Evolutionary conservation across 2,329 filamentous ascomycete genomes (phyloP).

Genomic region (Aspergillus sclerotialis): DNA sequence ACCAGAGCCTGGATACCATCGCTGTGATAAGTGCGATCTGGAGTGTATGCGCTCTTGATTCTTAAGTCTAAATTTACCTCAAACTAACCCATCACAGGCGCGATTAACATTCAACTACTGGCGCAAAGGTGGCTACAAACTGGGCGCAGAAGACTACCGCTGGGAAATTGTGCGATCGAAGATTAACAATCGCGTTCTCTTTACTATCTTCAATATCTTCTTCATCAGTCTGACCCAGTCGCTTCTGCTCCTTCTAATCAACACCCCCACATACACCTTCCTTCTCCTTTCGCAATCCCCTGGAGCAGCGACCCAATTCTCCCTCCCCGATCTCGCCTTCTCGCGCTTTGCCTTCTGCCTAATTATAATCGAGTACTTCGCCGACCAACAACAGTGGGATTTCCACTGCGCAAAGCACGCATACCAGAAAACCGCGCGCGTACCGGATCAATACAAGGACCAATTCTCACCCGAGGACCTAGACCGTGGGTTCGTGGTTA

Average conservation of each 20-base stretch:
- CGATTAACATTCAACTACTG: constrained; percentile 95
- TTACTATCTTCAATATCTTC: constrained; percentile 79
- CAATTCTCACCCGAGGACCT: constrained; percentile 64
- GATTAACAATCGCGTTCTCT: constrained; percentile 64
- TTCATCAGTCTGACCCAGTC: constrained; percentile 86
- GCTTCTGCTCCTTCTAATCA: constrained; percentile 70
- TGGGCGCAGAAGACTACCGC: constrained; percentile 91
- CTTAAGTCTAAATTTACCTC: constrained; percentile 1
- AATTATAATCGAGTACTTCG: constrained; percentile 65
- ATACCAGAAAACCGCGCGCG: constrained; percentile 66
- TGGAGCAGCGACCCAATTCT: constrained; percentile 43
- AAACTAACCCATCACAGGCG: constrained; percentile 40
- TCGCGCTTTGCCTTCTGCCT: constrained; percentile 49
- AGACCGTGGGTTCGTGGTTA: constrained; percentile 80
- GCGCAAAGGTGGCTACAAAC: constrained; percentile 82
- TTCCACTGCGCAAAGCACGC: constrained; percentile 75
- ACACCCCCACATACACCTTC: constrained; percentile 76
- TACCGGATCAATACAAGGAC: constrained; percentile 48
- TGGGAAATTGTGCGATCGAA: constrained; percentile 70
- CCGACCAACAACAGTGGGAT: constrained; percentile 89
- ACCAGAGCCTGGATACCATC: constrained; percentile 64
- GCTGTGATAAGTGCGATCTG: constrained; percentile 66
- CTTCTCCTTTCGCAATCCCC: constrained; percentile 64
- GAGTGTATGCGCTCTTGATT: constrained; percentile 54
- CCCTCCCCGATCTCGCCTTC: constrained; percentile 55